These are phyloP conservation scores for Aspergillus thermomutatus DNA, from an alignment of 2,329 filamentous ascomycete genomes.

Conservation along the genomic window DNA sequence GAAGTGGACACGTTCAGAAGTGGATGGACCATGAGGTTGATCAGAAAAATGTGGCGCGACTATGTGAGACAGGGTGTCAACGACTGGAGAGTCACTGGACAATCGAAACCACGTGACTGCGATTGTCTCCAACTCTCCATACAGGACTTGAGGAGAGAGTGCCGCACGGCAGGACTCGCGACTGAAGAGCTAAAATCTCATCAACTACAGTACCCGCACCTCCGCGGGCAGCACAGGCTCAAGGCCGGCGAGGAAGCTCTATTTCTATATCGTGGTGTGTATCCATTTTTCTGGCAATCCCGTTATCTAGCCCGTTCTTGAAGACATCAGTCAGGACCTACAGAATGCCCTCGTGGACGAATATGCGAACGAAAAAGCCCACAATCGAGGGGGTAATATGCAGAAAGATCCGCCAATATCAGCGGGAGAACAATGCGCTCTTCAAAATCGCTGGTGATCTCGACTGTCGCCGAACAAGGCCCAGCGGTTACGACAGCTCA, in stretches of 20 bases:
- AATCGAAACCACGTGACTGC: conserved; percentile 18
- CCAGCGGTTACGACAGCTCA: conserved; percentile 6
- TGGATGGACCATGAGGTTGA: too few species aligned
- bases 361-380: conserved; percentile 9
- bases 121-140: conserved; percentile 13
- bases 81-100: conserved; percentile 17
- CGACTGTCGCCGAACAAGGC: conserved; percentile 11
- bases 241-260: too few species aligned
- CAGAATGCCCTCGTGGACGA: conserved; percentile 9
- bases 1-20: too few species aligned
- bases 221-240: too few species aligned
- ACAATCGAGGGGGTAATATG: conserved; percentile 8
- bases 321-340: conserved; percentile 11
- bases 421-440: conserved; percentile 3
- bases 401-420: conserved; percentile 10
- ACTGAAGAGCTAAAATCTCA: too few species aligned
- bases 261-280: too few species aligned
- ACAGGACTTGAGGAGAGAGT: background rate
- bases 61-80: conserved; percentile 19
- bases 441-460: conserved; percentile 4
- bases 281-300: too few species aligned
- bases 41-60: conserved; percentile 17
- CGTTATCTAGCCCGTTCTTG: too few species aligned
- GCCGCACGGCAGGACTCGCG: too few species aligned
- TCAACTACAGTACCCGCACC: too few species aligned